Conservation (phyloP, 495 filamentous ascomycete genomes). For the Penicillium cosmopolitanum region DNA sequence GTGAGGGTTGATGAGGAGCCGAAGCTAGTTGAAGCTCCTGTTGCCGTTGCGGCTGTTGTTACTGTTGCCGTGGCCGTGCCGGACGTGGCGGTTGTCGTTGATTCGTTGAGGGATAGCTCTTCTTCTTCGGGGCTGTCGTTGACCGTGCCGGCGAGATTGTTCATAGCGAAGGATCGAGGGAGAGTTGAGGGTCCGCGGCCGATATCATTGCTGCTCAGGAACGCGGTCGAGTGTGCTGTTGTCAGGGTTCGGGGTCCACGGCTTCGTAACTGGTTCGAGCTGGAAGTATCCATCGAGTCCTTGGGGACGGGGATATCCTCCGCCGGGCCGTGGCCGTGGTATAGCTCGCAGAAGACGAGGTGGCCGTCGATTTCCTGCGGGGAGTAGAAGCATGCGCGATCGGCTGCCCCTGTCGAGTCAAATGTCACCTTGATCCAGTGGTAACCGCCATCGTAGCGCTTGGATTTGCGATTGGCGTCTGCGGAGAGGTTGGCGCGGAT, state of each 20-base stretch:
- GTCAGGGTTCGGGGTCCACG: constrained; percentile 39
- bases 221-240: constrained; percentile 42
- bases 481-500: constrained; percentile 63
- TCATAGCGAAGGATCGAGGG: constrained; percentile 51
- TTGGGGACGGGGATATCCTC: constrained; percentile 64
- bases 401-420: constrained; percentile 77
- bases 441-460: constrained; percentile 73
- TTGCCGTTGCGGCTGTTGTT: constrained; percentile 40
- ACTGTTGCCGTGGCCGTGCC: constrained; percentile 53
- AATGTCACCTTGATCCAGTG: constrained; percentile 96
- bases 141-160: constrained; percentile 39
- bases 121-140: constrained; percentile 33
- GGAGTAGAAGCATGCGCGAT: constrained; percentile 72
- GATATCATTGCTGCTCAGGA: constrained; percentile 38
- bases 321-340: constrained; percentile 68
- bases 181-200: constrained; percentile 35
- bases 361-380: constrained; percentile 79
- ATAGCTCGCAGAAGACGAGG: constrained; percentile 77
- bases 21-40: constrained; percentile 48
- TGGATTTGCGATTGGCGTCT: constrained; percentile 74
- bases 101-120: constrained; percentile 35
- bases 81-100: constrained; percentile 57
- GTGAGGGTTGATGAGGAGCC: constrained; percentile 41
- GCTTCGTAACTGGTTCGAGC: constrained; percentile 30
- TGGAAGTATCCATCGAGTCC: constrained; percentile 33